Evolutionary conservation across 176 grass and related monocot species (phyloP), one percentile per base, ranked within the genome.

Genomic region (Zoysia pacifica): DNA sequence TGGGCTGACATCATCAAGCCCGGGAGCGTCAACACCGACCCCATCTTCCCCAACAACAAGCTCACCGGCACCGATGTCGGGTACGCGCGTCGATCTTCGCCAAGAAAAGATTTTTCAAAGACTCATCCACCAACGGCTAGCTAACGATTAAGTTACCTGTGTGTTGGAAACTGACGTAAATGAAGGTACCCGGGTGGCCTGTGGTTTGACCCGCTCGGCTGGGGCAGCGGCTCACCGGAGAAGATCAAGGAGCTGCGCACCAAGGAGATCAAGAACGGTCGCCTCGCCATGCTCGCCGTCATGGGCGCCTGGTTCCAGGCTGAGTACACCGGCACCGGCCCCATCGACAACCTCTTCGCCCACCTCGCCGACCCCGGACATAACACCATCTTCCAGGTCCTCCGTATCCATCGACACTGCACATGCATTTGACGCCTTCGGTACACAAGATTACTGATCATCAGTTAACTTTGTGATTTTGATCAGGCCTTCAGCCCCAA

Each of bases 221-320:
- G 86, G 90, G 96, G 92, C 44, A 70, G 15, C 60, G 92, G 86
- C 15, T 86, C 83, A n/a, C 88, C 92, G 2, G 93, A 87, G 84
- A 88, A 91, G 90, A 40, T 99, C 69, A 93, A 86, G 86, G 96
- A 99, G 68, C 85, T 99, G 72, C 89, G 90, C 77, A 88, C 86
- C 41, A 99, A 99, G 88, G 96, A 99, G 92, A 95, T 99, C 77
- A 95, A 99, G 90, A 99, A 99, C 69, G 96, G 96, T 14, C 89
- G 96, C 59, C 81, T 99, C 58, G 93, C 96, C 72, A 99, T 99
- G 96, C 81, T 95, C 72, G 96, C 96, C 36, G 93, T 99, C 55
- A 93, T 99, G 93, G 96, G 96, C 44, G 92, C 92, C 41, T 99
- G 92, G 92, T 94, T 95, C 77, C 96, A 99, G 85, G 90, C 90